Base-by-base conservation (phyloP, 2,329 filamentous ascomycete genomes). In the Xylariaceae sp. region DNA sequence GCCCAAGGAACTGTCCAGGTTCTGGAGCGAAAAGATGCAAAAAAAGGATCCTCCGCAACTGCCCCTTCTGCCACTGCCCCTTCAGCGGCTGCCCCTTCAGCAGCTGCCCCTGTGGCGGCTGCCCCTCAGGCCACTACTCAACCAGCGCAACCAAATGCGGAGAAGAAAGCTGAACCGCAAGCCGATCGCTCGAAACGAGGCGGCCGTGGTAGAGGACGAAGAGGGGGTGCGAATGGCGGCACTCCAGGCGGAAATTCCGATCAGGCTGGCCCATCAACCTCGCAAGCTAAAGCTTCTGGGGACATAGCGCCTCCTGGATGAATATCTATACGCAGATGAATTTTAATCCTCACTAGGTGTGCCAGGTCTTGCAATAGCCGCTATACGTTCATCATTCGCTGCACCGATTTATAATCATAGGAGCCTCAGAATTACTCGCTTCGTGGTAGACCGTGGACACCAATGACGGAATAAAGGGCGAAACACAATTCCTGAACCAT, bases 1-100 rank as follows among this genome's bases (percentile, higher is more conserved):
- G 92, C 87, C 0, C 88, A 95, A 67, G 91, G 89, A 6, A 86
- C 86, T 9, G 89, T 97, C 1, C 89, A 95, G 60, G 88, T 97
- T 1, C 74, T 95, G 21, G 92, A 96, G 72, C 81, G 87, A 47
- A 90, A 88, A 68, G 86, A 89, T 44, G 77, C 65, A 6, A 72
- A 72, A 61, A 68, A 65, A 50, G 30, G 63, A 19, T 26, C 63
- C 46, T 45, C 56, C 4, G 42, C 36, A 40, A n/a, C 58, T 2
- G 46, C 53, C 19, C 47, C 60, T 47, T 16, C 39, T 12, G 39
- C 18, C 3, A 34, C 5, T 15, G 13, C 9, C 30, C 3, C 9
- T 10, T 12, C 5, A 41, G 39, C 39, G 22, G 22, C 41, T 12
- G 36, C 64, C 21, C 21, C 63, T 50, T 45, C 52, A 10, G 43